Conservation (phyloP, 1,284 basidiomycete genomes). For the Moesziomyces sp. region DNA sequence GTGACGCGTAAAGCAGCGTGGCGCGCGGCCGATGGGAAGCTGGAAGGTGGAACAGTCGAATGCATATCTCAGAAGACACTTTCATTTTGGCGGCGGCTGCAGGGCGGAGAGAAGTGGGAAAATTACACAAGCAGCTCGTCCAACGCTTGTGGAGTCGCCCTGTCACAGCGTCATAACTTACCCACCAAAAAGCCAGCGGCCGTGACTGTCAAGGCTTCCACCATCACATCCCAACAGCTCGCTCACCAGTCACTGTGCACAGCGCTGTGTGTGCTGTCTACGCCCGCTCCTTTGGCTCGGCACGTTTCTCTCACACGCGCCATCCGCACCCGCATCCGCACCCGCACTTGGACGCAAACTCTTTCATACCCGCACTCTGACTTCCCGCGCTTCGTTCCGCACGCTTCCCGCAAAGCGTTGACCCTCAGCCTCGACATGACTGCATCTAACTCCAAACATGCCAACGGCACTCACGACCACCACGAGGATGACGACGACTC, state of each 20-base stretch:
- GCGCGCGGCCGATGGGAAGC: background rate
- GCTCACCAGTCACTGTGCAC: slow-evolving; percentile 1
- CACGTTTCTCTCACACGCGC: no score
- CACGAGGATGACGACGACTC: slow-evolving; percentile 33
- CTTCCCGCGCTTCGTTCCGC: slow-evolving; percentile 4
- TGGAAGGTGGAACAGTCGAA: no score
- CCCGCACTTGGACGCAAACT: no score
- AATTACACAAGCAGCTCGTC: slow-evolving; percentile 8
- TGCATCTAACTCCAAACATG: slow-evolving; percentile 6
- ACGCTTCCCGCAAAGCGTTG: slow-evolving; percentile 3
- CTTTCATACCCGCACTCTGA: no score
- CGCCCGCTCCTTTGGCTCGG: no score
- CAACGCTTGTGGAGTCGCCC: no score
- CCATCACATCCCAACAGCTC: background rate
- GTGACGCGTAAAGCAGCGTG: slow-evolving; percentile 27
- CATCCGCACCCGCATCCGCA: no score
- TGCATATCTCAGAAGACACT: no score
- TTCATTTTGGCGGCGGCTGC: no score
- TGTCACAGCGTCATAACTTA: no score
- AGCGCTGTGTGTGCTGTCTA: background rate
- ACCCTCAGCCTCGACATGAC: slow-evolving; percentile 1
- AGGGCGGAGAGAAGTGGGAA: slow-evolving; percentile 1
- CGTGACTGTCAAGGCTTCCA: background rate
- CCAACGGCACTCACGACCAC: slow-evolving; percentile 13
- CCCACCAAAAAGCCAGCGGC: no score